Conservation (phyloP, 305 asterid species). For the Fraxinus velutina region DNA sequence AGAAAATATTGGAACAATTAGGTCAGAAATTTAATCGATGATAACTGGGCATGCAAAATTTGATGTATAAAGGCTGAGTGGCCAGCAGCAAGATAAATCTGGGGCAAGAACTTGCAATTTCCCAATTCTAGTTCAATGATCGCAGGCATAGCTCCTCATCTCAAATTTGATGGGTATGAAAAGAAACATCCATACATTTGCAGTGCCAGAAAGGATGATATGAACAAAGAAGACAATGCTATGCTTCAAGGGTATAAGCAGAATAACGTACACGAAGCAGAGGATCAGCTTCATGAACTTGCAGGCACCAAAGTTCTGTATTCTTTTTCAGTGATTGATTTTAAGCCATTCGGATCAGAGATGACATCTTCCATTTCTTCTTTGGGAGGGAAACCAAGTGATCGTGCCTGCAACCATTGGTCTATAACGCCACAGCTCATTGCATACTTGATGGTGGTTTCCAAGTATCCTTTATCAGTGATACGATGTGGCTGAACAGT, state of each 20-base stretch:
- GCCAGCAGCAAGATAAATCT: neutral
- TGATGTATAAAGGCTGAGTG: neutral
- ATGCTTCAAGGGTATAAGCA: neutral
- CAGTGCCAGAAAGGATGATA: neutral
- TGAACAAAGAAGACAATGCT: neutral
- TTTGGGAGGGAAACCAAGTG: constrained; percentile 74
- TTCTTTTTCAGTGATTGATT: constrained; percentile 73
- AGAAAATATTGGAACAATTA: neutral
- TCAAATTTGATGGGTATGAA: neutral
- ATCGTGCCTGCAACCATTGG: constrained; percentile 76
- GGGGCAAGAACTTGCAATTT: neutral
- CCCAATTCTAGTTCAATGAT: neutral
- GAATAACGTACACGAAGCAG: neutral
- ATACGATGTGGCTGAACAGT: constrained; percentile 71
- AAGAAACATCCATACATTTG: neutral
- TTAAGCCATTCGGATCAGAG: constrained; percentile 67
- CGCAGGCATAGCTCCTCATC: neutral
- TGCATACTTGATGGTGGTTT: constrained; percentile 61
- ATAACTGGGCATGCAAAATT: neutral
- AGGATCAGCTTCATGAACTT: constrained; percentile 27
- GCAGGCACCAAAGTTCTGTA: constrained; percentile 62
- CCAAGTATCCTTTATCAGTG: constrained; percentile 64
- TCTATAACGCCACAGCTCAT: constrained; percentile 79
- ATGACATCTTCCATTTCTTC: constrained; percentile 75
- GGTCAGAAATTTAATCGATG: neutral